Evolutionary conservation across 2,329 filamentous ascomycete species (phyloP), one percentile per base, ranked within the genome.

Genomic region (Arthrinium puccinioides): DNA sequence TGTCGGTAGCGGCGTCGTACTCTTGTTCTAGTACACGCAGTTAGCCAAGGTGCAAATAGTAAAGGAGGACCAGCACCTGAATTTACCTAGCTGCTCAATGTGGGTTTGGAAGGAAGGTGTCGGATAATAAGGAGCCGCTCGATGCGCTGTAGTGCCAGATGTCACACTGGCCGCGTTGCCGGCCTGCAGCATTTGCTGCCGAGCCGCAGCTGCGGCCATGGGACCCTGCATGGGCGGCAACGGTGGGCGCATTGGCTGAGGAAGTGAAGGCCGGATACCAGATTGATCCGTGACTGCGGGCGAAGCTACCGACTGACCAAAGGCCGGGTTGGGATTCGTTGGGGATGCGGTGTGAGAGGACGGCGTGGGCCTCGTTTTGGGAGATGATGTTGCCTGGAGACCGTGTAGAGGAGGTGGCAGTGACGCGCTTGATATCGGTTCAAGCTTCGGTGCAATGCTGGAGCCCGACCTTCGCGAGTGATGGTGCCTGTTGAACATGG

Each of bases 1-100:
- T 85, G 53, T 90, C 87, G 60, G 77, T 78, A 65, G 87, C 85
- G 38, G 87, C 84, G 60, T 96, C 89, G 66, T 96, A 97, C 70
- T 97, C 90, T 74, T 94, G 88, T 69, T 97, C 90, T 96, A 69
- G 70, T 73, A 6, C 64, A 79, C 62, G 65, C 59, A 71, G 75
- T 84, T 69, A 82, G 73, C 67, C 72, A 79, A 78, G 33, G 25
- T 20, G 26, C 20, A 13, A n/a, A 27, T 15, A 58, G 53, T 57
- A 60, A 60, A 70, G 55, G 62, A n/a, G n/a, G n/a, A n/a, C n/a
- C 65, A 64, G 14, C 9, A 26, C n/a, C n/a, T 36, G 21, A 36
- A 24, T 88, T 85, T 87, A 84, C 90, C 90, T 62, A 97, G 79
- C 71, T 95, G 87, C 63, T 94, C 86, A 63, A 94, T 89, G 61